Percentiles rank a stretch among this genome's conserved stretches.
These are phyloP conservation scores for Ceratocystis harringtonii DNA, from an alignment of 2,329 filamentous ascomycete genomes.

Conservation along the genomic window DNA sequence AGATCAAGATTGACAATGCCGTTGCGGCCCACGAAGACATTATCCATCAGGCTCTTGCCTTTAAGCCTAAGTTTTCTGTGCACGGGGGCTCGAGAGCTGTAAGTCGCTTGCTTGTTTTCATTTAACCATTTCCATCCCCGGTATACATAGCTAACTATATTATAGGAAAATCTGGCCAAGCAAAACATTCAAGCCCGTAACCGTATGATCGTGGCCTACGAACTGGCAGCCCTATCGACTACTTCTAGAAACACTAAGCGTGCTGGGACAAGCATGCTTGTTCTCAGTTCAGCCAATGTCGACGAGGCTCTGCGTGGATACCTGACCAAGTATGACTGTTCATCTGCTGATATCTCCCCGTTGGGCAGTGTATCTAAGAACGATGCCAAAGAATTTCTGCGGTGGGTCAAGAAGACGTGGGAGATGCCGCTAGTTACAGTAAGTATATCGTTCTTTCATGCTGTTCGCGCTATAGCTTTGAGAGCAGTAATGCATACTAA, in stretches of 20 bases:
- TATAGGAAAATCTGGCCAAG: constrained; percentile 42
- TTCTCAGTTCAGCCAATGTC: constrained; percentile 49
- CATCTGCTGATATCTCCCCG: constrained; percentile 39
- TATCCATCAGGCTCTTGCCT: constrained; percentile 21
- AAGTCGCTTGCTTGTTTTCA: neutral
- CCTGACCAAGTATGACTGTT: constrained; percentile 30
- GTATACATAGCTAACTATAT: neutral
- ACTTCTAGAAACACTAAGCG: constrained; percentile 39
- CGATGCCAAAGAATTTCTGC: constrained; percentile 51
- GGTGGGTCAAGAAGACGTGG: constrained; percentile 41
- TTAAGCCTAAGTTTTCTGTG: constrained; percentile 32
- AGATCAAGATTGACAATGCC: constrained; percentile 58
- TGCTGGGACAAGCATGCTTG: constrained; percentile 41
- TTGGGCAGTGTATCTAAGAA: constrained; percentile 42
- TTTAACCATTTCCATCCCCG: no score
- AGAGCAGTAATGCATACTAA: neutral
- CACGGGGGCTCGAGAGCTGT: constrained; percentile 38
- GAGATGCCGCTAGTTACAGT: constrained; percentile 43
- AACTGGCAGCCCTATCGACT: constrained; percentile 46
- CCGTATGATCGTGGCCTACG: constrained; percentile 50
- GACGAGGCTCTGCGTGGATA: constrained; percentile 35
- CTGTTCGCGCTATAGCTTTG: no score
- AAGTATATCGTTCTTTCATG: neutral
- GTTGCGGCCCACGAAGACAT: constrained; percentile 37
- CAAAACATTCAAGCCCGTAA: constrained; percentile 54